Base-by-base conservation (phyloP, 176 grass and related monocot species). In the Avena atlantica region DNA sequence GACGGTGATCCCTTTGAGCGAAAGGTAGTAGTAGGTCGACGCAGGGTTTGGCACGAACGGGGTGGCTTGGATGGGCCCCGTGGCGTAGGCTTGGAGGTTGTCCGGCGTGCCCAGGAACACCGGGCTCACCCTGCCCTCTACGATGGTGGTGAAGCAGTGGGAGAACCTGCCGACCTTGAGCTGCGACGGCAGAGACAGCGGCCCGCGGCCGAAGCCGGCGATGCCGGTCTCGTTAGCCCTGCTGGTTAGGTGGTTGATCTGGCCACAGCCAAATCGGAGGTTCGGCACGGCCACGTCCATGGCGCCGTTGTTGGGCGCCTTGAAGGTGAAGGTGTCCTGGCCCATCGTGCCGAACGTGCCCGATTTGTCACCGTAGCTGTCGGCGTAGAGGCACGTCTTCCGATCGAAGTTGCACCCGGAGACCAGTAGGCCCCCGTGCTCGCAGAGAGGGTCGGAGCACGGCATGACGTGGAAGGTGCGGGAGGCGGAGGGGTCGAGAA, bases 151-250 rank as follows among this genome's bases (percentile, higher is more conserved):
- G 79, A 96, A 89, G 88, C 94, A 93, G 78, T 96, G 57, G 0
- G 89, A 96, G 79, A 96, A 93, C 68, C 84, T 90, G 24, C 49
- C 23, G 3, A 90, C 78, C 61, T 86, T 90, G 8, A 96, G 91
- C 74, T 96, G 94, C 14, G 91, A 91, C 37, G 91, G 85, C 40
- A 96, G 60, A 2, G 91, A 93, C 87, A 90, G 63, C 47, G 82
- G 83, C 12, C 91, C 91, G 56, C 79, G 91, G 14, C 87, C 89
- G 34, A 96, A 92, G 20, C 92, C 94, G 17, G 89, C 91, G 83
- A 96, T 77, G 55, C 89, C 94, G 0, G 91, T 76, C 80, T 84
- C 87, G 66, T 92, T 88, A 4, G 85, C 47, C 3, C 0, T 12
- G 6, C 72, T 88, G 4, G 15, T 1, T 34, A 87, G 89, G 1